Conservation (phyloP, 495 filamentous ascomycete species). For the Venustampulla echinocandica region DNA sequence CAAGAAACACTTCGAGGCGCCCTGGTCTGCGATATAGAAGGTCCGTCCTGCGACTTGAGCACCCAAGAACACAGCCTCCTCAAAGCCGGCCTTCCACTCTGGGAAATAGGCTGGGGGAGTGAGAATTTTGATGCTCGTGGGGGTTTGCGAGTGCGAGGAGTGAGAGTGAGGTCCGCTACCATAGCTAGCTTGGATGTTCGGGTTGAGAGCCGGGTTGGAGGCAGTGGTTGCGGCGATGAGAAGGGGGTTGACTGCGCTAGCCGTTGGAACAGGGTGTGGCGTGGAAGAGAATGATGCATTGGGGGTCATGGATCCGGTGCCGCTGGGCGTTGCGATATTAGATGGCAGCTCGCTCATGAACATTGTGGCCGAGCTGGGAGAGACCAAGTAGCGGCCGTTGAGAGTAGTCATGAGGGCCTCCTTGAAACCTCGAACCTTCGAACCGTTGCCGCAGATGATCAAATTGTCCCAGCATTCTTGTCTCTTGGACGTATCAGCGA, state of each 20-base stretch:
- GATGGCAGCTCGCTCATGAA: conserved; percentile 94
- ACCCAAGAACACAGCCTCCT: conserved; percentile 71
- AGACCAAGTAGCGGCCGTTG: conserved; percentile 75
- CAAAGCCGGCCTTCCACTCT: conserved; percentile 85
- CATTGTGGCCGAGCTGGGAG: conserved; percentile 83
- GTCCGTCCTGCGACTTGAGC: conserved; percentile 38
- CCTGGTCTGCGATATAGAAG: conserved; percentile 56
- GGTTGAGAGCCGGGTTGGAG: conserved; percentile 44
- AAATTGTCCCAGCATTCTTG: conserved; percentile 83
- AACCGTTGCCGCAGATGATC: conserved; percentile 81
- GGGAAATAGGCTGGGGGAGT: conserved; percentile 80
- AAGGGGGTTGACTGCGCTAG: conserved; percentile 73
- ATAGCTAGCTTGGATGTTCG: conserved; percentile 13
- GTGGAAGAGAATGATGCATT: conserved; percentile 51
- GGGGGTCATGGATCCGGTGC: conserved; percentile 88
- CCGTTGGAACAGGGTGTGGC: conserved; percentile 38
- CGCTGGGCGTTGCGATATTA: conserved; percentile 78
- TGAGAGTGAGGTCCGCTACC: conserved; percentile 40
- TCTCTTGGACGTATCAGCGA: conserved; percentile 70
- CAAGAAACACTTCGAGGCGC: conserved; percentile 62
- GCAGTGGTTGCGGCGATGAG: conserved; percentile 85
- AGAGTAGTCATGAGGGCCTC: conserved; percentile 76
- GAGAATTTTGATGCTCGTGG: conserved; percentile 71
- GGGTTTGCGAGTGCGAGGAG: conserved; percentile 77
- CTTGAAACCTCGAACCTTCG: conserved; percentile 78